A percentile compares a stretch with the other conserved stretches of the same genome.
Evolutionary conservation across 2,329 filamentous ascomycete species (phyloP).

Genomic region (Rhexocercosporidium sp.): DNA sequence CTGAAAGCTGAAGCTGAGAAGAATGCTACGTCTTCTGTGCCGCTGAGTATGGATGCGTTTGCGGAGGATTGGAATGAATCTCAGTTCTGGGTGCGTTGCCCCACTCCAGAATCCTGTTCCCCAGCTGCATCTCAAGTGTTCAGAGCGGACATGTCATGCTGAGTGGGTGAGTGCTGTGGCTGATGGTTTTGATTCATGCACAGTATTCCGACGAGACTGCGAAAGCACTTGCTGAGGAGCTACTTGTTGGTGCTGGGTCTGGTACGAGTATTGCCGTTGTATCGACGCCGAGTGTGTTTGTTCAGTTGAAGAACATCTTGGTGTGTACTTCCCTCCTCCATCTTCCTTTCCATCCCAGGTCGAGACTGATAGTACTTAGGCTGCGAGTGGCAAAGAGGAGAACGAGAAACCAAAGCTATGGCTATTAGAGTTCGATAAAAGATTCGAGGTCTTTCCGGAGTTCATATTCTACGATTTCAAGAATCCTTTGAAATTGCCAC

Average conservation of each 20-base stretch:
- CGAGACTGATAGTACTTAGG: conserved; percentile 11
- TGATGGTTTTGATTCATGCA: background rate
- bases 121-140: background rate
- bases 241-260: conserved; percentile 64
- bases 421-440: conserved; percentile 75
- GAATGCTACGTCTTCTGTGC: conserved; percentile 37
- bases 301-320: conserved; percentile 74
- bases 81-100: conserved; percentile 75
- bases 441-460: conserved; percentile 76
- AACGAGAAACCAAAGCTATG: conserved; percentile 59
- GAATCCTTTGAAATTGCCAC: conserved; percentile 67
- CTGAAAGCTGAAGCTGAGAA: conserved; percentile 67
- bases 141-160: background rate
- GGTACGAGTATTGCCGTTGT: conserved; percentile 70
- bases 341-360: background rate
- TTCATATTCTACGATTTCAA: conserved; percentile 79
- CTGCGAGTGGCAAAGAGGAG: conserved; percentile 14
- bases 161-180: background rate
- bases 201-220: conserved; percentile 78
- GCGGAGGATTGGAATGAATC: conserved; percentile 82
- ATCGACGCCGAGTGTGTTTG: conserved; percentile 78
- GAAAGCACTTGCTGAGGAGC: conserved; percentile 62
- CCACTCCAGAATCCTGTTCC: no score
- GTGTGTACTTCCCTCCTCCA: conserved; percentile 46
- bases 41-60: conserved; percentile 71